Percentiles rank a stretch among this genome's conserved stretches.
Evolutionary conservation across 1,139 yeast species (phyloP).

Genomic region (Scheffersomyces segobiensis): DNA sequence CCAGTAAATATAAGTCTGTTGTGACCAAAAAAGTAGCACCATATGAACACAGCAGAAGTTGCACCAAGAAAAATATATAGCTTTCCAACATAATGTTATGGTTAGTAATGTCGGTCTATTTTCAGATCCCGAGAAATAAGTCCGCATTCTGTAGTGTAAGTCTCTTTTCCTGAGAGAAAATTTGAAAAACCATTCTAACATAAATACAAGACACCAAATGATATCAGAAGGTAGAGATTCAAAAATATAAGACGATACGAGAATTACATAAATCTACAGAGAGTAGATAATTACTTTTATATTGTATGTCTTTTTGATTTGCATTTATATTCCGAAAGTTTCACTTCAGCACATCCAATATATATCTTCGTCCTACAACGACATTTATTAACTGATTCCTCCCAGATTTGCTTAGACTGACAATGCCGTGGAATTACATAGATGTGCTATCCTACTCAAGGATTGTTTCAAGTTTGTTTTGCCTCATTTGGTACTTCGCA

Average conservation of each 20-base stretch:
- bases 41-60: not conserved
- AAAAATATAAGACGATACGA: not conserved
- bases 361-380: too few relatives aligned
- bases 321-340: not conserved
- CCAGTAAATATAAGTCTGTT: not conserved
- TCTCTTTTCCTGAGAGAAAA: not conserved
- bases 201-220: not conserved
- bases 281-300: too few relatives aligned
- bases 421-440: not conserved
- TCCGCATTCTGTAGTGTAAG: not conserved
- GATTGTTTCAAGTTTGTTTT: conserved; percentile 13
- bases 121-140: not conserved
- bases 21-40: not conserved
- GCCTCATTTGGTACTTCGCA: conserved; percentile 44
- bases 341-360: not conserved
- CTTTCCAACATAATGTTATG: not conserved
- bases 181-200: not conserved
- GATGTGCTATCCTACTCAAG: conserved; percentile 8
- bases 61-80: not conserved
- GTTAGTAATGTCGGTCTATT: not conserved
- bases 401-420: not conserved
- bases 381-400: not conserved
- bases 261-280: not conserved
- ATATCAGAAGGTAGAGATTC: not conserved
- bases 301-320: not conserved